phyloP scores from a whole-genome alignment of 1,284 basidiomycete species.

The Ganoderma sinense region DNA sequence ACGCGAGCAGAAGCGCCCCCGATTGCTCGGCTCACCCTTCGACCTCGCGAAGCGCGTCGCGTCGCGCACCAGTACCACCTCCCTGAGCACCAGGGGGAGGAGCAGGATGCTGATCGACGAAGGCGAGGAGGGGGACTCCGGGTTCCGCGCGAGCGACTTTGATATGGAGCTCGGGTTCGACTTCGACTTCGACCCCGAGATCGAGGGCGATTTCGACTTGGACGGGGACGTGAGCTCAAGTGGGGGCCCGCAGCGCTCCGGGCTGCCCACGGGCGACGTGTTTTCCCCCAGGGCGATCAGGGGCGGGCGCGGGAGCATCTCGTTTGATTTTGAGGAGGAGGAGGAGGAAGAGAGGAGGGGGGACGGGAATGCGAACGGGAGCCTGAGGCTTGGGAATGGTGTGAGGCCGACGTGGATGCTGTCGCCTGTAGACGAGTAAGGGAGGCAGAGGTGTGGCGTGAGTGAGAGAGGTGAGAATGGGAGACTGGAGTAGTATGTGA shows the following conservation, averaged over 20 bases:
- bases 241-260: constrained; percentile 26
- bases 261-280: constrained; percentile 25
- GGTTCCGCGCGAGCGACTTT: constrained; percentile 8
- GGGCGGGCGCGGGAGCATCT: constrained; percentile 7
- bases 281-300: constrained; percentile 23
- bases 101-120: constrained; percentile 16
- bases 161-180: neutral
- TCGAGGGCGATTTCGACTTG: constrained; percentile 2
- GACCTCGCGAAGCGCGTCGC: constrained; percentile 30
- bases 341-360: neutral
- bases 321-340: neutral
- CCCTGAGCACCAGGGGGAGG: neutral
- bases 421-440: constrained; percentile 23
- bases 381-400: neutral
- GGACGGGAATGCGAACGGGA: neutral
- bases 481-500: neutral
- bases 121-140: constrained; percentile 15
- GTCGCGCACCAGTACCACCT: constrained; percentile 7
- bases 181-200: neutral
- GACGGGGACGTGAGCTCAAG: constrained; percentile 23
- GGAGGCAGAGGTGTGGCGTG: neutral
- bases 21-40: constrained; percentile 36
- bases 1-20: constrained; percentile 41
- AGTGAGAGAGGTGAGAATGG: neutral
- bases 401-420: constrained; percentile 25